phyloP scores from a whole-genome alignment of 345 rosid species.

The Eucalyptus pauciflora region DNA sequence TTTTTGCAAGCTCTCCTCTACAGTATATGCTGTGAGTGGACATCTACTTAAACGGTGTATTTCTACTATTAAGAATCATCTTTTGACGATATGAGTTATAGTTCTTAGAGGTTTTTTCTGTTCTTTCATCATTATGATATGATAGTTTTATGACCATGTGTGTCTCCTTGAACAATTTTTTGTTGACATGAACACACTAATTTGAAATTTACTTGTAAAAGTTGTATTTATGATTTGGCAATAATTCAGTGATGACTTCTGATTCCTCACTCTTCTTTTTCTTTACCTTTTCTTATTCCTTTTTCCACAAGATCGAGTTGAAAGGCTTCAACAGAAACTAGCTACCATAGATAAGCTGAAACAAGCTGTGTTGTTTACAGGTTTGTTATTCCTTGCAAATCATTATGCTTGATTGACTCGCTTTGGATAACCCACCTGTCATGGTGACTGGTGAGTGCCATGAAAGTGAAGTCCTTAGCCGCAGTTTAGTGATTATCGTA shows the following conservation, averaged over 20 bases:
- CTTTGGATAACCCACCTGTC: background rate
- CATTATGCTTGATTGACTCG: background rate
- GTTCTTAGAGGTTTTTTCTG: background rate
- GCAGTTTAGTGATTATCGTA: background rate
- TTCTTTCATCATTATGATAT: background rate
- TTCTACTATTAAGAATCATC: background rate
- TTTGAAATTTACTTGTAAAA: no score
- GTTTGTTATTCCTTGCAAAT: background rate
- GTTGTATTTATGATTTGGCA: background rate
- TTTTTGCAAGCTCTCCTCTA: background rate
- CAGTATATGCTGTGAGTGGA: background rate
- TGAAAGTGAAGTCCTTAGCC: background rate
- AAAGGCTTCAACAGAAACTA: background rate
- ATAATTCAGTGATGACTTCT: background rate
- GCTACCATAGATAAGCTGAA: background rate
- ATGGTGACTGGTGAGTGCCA: background rate
- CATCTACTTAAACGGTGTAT: background rate
- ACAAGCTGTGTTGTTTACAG: background rate
- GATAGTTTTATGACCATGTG: background rate
- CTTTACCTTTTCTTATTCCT: background rate
- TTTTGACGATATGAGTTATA: background rate
- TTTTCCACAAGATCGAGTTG: background rate
- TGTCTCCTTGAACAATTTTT: background rate
- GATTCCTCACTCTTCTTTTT: background rate
- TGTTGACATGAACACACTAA: background rate